Conservation (phyloP, 2,329 filamentous ascomycete species). For the Thermoascus crustaceus region DNA sequence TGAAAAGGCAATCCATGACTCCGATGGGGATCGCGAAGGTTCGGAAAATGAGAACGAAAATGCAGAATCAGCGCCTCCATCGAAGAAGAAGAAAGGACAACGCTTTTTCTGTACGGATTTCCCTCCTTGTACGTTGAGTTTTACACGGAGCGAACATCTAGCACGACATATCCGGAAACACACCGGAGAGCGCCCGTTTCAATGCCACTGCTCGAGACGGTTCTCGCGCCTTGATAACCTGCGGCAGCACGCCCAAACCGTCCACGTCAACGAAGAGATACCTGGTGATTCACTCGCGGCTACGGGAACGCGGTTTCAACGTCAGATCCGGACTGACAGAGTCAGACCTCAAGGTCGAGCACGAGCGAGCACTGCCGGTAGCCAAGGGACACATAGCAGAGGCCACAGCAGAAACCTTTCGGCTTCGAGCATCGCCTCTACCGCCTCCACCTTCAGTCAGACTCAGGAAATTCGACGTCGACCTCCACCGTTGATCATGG, state of each 20-base stretch:
- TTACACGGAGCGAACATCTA: conserved; percentile 91
- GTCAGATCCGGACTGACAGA: conserved; percentile 81
- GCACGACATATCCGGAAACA: conserved; percentile 97
- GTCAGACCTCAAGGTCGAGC: conserved; percentile 68
- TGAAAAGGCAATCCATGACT: conserved; percentile 70
- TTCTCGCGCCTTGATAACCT: conserved; percentile 94
- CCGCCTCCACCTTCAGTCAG: conserved; percentile 59
- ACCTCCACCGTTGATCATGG: conserved; percentile 77
- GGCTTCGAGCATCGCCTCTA: conserved; percentile 75
- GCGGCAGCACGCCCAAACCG: conserved; percentile 92
- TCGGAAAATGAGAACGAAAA: conserved; percentile 60
- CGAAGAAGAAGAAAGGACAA: conserved; percentile 94
- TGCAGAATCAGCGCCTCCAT: conserved; percentile 57
- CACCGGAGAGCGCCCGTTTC: conserved; percentile 91
- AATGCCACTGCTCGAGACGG: conserved; percentile 86
- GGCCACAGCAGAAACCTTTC: conserved; percentile 82
- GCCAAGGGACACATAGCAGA: conserved; percentile 59
- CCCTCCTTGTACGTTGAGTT: conserved; percentile 86
- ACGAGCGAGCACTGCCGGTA: conserved; percentile 68
- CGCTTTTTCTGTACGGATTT: conserved; percentile 95
- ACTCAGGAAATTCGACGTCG: conserved; percentile 58
- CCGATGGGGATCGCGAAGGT: conserved; percentile 56
- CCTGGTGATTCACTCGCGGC: conserved; percentile 88
- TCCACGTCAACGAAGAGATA: conserved; percentile 96
- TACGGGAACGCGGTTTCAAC: conserved; percentile 82